These are phyloP conservation scores for Clonostachys byssicola DNA, from an alignment of 2,329 filamentous ascomycete species.

Conservation along the genomic window DNA sequence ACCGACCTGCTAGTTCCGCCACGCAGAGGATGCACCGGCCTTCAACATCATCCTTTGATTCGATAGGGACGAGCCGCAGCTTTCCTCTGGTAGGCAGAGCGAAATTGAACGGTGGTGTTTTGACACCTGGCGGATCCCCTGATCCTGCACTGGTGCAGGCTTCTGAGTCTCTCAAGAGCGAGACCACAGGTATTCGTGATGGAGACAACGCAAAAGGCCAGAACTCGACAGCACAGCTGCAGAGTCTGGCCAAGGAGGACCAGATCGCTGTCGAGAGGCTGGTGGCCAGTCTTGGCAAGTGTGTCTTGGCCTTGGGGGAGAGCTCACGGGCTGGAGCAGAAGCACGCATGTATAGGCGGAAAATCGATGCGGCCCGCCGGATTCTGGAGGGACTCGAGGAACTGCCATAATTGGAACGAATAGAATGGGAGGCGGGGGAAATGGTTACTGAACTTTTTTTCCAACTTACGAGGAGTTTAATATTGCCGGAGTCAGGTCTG, in stretches of 20 bases:
- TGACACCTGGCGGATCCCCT: slow-evolving; percentile 43
- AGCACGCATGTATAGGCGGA: slow-evolving; percentile 60
- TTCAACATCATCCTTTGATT: slow-evolving; percentile 53
- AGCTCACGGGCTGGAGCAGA: slow-evolving; percentile 50
- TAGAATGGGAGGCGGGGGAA: no score
- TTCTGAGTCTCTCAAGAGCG: slow-evolving; percentile 42
- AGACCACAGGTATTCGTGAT: slow-evolving; percentile 30
- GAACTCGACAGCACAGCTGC: slow-evolving; percentile 31
- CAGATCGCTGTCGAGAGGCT: slow-evolving; percentile 56
- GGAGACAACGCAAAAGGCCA: slow-evolving; percentile 5
- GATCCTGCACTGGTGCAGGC: slow-evolving; percentile 43
- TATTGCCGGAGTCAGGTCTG: no score
- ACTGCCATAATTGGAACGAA: slow-evolving; percentile 1
- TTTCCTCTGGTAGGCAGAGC: slow-evolving; percentile 56
- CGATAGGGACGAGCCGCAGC: slow-evolving; percentile 54
- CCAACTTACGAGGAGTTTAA: no score
- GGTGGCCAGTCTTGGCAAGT: slow-evolving; percentile 55
- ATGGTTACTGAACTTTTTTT: no score
- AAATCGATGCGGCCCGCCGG: slow-evolving; percentile 70
- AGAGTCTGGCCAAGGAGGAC: slow-evolving; percentile 48
- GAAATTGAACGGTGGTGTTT: slow-evolving; percentile 37
- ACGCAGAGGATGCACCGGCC: slow-evolving; percentile 41
- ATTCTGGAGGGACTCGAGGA: slow-evolving; percentile 67
- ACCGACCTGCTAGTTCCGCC: slow-evolving; percentile 21
- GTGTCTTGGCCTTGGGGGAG: slow-evolving; percentile 55